Conservation (phyloP, 306 rosid species). For the Corylus heterophylla region DNA sequence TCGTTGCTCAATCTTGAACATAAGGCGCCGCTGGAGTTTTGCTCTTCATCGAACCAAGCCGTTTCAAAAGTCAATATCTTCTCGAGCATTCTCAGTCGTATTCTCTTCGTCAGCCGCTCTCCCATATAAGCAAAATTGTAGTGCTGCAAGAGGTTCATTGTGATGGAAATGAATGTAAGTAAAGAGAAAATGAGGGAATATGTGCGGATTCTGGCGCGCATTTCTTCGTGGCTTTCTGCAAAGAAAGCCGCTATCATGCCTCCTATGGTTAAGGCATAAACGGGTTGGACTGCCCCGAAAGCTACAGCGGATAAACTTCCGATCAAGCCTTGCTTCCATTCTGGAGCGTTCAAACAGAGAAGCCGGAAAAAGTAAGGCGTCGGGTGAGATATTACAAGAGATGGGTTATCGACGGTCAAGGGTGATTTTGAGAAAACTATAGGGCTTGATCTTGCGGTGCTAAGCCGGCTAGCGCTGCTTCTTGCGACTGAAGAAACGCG, state of each 20-base stretch:
- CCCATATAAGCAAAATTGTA: conserved; percentile 91
- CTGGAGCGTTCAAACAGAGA: conserved; percentile 67
- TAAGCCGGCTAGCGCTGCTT: conserved; percentile 70
- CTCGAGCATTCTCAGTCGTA: conserved; percentile 67
- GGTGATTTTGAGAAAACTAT: conserved; percentile 62
- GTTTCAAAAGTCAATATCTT: conserved; percentile 85
- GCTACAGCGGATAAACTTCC: conserved; percentile 79
- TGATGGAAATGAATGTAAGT: conserved; percentile 70
- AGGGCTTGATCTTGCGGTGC: conserved; percentile 81
- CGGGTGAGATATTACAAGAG: conserved; percentile 31
- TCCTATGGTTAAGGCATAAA: conserved; percentile 84
- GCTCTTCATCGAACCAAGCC: conserved; percentile 91
- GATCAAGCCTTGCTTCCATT: conserved; percentile 83
- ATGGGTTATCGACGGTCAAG: conserved; percentile 28
- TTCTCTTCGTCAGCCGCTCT: conserved; percentile 67
- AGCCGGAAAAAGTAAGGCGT: conserved; percentile 75
- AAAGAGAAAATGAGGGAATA: conserved; percentile 67
- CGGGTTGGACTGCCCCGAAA: conserved; percentile 83
- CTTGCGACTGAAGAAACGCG: conserved; percentile 52
- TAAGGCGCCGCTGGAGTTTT: conserved; percentile 81
- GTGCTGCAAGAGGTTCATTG: conserved; percentile 78
- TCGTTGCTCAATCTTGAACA: conserved; percentile 87
- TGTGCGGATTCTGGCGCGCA: conserved; percentile 61
- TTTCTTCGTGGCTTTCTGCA: conserved; percentile 68
- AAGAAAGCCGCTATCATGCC: conserved; percentile 94